phyloP scores from a whole-genome alignment of 306 rosid genomes.

The Mimosa pudica region DNA sequence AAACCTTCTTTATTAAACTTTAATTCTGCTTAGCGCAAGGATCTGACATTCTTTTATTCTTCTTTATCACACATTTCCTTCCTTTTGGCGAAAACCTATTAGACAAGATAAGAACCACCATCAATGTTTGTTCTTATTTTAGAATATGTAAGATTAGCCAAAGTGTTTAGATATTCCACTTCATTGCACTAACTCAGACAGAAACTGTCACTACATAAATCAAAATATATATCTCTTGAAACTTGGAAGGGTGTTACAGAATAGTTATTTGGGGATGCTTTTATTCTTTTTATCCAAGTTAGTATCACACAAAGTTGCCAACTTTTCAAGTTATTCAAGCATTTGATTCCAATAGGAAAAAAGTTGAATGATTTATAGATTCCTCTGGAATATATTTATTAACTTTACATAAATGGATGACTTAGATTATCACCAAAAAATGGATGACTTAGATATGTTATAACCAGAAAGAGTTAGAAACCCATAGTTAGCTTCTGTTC shows the following conservation, averaged over 20 bases:
- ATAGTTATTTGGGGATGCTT: slow-evolving; percentile 29
- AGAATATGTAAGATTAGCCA: slow-evolving; percentile 8
- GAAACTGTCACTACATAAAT: not conserved
- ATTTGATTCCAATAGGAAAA: slow-evolving; percentile 45
- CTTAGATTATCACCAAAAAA: slow-evolving; percentile 1
- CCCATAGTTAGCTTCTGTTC: slow-evolving; percentile 10
- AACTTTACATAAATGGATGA: slow-evolving; percentile 19
- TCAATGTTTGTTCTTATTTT: slow-evolving; percentile 39
- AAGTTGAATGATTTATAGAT: slow-evolving; percentile 34
- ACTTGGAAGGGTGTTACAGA: slow-evolving; percentile 21
- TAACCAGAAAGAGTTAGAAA: not conserved
- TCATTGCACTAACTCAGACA: slow-evolving; percentile 35
- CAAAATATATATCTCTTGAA: not conserved
- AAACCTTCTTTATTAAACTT: slow-evolving; percentile 32
- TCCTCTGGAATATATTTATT: slow-evolving; percentile 36
- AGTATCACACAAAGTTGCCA: slow-evolving; percentile 21
- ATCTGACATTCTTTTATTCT: slow-evolving; percentile 39
- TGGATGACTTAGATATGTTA: slow-evolving; percentile 8
- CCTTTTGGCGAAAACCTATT: slow-evolving; percentile 38
- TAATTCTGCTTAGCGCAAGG: slow-evolving; percentile 11
- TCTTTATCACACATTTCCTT: slow-evolving; percentile 30
- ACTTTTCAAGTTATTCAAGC: slow-evolving; percentile 38
- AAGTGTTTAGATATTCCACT: slow-evolving; percentile 34
- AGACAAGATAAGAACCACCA: slow-evolving; percentile 30
- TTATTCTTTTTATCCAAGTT: slow-evolving; percentile 41